Evolutionary conservation across 2,329 filamentous ascomycete genomes (phyloP), one percentile per base, ranked within the genome.

Genomic region (Metarhizium rileyi): DNA sequence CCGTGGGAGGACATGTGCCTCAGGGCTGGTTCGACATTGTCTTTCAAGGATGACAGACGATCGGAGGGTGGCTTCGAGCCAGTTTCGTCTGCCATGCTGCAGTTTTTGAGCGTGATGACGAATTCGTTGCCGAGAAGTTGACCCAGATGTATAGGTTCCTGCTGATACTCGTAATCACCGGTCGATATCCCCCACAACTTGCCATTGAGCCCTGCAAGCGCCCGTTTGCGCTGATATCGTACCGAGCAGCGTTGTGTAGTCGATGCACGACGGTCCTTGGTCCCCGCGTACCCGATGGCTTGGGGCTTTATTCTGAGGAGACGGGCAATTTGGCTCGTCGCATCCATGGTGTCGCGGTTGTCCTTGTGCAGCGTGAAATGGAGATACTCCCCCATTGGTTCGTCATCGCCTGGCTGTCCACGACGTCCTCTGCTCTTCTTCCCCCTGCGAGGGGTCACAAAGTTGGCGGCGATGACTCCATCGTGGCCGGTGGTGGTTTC

Each of bases 301-400:
- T 90, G 86, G 25, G 78, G 75, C 63, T 87, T 90, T 55, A 87
- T 73, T 61, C 84, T 86, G 54, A 95, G 69, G 55, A 85, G 77
- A 41, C 84, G 84, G 1, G 84, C 80, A 38, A 96, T 77, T 60
- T 86, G 87, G 48, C 81, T 84, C 48, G 94, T 75, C 0, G 88
- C 84, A 59, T 96, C 90, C 87, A 95, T 94, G 1, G 90, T 96
- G 63, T 96, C 90, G 63, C 91, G 90, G 70, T 96, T 96, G 70
- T 95, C 90, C 70, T 96, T 96, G 78, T 91, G 94, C 47, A 96
- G 74, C 0, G 87, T 91, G 65, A 95, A 95, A 65, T 95, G 90
- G 14, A 95, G 71, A 64, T 88, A 93, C 45, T 90, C 84, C 18
- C 86, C 88, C 76, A 65, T 53, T 51, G 64, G 64, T 53, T 67